Percentiles rank a stretch among this genome's conserved stretches.
Conservation (phyloP, 257 asterid species). For the Parsonsia alboflavescens region DNA sequence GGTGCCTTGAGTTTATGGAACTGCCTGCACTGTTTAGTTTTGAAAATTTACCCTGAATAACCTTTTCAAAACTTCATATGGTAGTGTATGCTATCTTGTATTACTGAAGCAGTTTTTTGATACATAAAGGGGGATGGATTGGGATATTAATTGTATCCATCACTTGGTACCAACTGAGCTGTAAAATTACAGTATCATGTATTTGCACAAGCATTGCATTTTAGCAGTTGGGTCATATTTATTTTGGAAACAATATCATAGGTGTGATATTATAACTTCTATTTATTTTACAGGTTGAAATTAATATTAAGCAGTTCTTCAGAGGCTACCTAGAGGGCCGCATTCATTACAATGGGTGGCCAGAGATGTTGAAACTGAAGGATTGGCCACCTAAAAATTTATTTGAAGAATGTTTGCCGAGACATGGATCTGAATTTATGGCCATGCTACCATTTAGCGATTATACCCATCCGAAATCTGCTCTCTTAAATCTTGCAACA, state of each 20-base stretch:
- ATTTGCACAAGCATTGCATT: not conserved
- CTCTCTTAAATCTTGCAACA: slow-evolving; percentile 68
- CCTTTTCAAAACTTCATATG: no score
- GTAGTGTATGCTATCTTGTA: not conserved
- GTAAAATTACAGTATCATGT: not conserved
- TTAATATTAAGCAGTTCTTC: slow-evolving; percentile 62
- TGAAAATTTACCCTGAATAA: no score
- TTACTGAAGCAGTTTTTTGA: not conserved
- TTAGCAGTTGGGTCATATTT: not conserved
- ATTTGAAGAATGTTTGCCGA: slow-evolving; percentile 74
- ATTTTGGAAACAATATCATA: not conserved
- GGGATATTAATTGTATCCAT: not conserved
- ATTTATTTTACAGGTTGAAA: slow-evolving; percentile 53
- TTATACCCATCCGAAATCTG: slow-evolving; percentile 63
- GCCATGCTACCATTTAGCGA: slow-evolving; percentile 75
- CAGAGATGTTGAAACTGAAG: slow-evolving; percentile 74
- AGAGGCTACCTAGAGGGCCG: slow-evolving; percentile 76
- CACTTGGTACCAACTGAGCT: not conserved
- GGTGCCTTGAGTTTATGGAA: not conserved
- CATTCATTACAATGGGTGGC: slow-evolving; percentile 57
- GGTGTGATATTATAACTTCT: not conserved
- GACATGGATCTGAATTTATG: slow-evolving; percentile 70
- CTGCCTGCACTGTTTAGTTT: not conserved
- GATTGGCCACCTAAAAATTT: slow-evolving; percentile 87
- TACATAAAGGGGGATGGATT: not conserved